Base-by-base conservation (phyloP, 257 asterid species). In the Plantago ovata region DNA sequence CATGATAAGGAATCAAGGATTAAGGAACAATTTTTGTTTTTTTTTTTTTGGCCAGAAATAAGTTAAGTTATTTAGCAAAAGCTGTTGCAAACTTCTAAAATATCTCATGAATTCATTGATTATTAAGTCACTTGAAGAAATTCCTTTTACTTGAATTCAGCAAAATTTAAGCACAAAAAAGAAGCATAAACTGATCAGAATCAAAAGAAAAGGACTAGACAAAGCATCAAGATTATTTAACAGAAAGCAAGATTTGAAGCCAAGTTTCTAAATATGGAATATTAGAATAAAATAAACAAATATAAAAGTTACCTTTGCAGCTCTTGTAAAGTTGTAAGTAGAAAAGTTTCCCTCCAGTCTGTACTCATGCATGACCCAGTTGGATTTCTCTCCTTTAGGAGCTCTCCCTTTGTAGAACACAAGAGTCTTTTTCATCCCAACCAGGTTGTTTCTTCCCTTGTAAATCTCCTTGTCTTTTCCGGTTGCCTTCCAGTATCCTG, bases 331-430 rank as follows among this genome's bases (percentile, higher is more conserved):
- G 76, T 76, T 77, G 69, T 75, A 66, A 79, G 64, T 66, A 21
- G 94, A 74, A 32, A 80, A 71, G 69, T 69, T 68, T 36, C 94
- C 95, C 46, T 81, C 85, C 9, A 83, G 84, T 41, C 96, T 66
- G 52, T 62, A 88, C 67, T 88, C 96, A 68, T 88, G 95, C 95
- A 85, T 88, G 42, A 85, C 91, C 96, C 96, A 88, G 62, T 82
- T 82, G 49, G 85, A 60, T 18, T 84, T 87, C 42, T 77, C 94
- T 14, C 96, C 96, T 63, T 84, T 84, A 0, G 96, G 96, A 51
- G 96, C 95, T 76, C 96, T 85, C 15, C 96, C 96, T 78, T 64
- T 79, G 79, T 89, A 89, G 77, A 89, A 89, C 51, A 89, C 96
- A 33, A 89, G 95, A 36, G 96, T 89, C 65, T 89, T 89, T 59